Conservation (phyloP, 2,329 filamentous ascomycete genomes). For the Neurospora crassa region DNA sequence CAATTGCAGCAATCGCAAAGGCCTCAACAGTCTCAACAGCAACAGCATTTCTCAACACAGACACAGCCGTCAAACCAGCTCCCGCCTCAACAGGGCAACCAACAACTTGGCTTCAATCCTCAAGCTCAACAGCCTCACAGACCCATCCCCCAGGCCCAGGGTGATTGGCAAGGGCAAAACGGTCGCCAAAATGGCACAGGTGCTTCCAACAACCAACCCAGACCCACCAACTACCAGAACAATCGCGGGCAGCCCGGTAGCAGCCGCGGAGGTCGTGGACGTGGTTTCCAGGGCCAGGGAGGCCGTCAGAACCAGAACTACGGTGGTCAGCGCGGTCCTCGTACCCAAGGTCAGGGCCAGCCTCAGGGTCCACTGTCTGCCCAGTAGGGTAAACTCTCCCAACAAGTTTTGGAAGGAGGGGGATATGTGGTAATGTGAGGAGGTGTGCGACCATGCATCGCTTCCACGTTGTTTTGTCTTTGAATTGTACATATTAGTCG, state of each 20-base stretch:
- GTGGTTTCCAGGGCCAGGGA: slow-evolving; percentile 21
- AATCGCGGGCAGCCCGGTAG: slow-evolving; percentile 26
- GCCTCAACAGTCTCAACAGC: slow-evolving; percentile 8
- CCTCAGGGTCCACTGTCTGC: slow-evolving; percentile 9
- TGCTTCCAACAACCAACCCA: slow-evolving; percentile 16
- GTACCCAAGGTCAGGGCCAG: slow-evolving; percentile 16
- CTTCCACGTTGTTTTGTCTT: slow-evolving; percentile 5
- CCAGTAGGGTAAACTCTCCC: slow-evolving; percentile 13
- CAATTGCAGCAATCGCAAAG: slow-evolving; percentile 5
- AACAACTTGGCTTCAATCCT: neutral
- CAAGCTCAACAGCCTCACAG: slow-evolving; percentile 8
- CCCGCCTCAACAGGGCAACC: neutral
- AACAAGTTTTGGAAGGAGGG: neutral
- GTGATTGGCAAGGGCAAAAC: slow-evolving; percentile 33
- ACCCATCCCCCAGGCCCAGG: slow-evolving; percentile 16
- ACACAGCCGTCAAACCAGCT: slow-evolving; percentile 1
- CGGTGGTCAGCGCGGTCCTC: slow-evolving; percentile 21
- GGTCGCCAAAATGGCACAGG: slow-evolving; percentile 26
- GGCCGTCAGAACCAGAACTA: slow-evolving; percentile 23
- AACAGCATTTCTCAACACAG: slow-evolving; percentile 3
- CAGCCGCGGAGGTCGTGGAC: slow-evolving; percentile 24
- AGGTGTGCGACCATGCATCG: slow-evolving; percentile 8
- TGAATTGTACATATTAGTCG: slow-evolving; percentile 19
- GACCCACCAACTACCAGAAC: slow-evolving; percentile 29
- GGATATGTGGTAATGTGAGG: slow-evolving; percentile 4